Conservation (phyloP, 208 protist genomes). For the Trypanosoma lewisi region DNA sequence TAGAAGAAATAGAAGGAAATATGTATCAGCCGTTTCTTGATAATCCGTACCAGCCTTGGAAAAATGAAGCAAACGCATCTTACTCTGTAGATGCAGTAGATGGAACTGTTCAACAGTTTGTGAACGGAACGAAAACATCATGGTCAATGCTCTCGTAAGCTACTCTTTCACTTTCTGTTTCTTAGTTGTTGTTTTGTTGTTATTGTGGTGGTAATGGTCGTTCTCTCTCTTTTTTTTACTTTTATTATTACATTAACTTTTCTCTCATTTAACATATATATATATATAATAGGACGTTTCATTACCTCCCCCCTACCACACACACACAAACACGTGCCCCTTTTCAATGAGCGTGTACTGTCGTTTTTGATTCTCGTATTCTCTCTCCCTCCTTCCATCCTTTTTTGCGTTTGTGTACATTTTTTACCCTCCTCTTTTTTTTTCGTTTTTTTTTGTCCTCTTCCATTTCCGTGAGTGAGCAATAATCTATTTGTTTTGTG, state of each 20-base stretch:
- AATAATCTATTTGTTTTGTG: too few species aligned
- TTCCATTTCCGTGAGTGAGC: too few species aligned
- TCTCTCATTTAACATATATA: slow-evolving; percentile 4
- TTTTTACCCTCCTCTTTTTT: too few species aligned
- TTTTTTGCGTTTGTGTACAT: too few species aligned
- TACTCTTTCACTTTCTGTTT: background rate
- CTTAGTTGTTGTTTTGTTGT: background rate
- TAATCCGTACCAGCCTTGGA: slow-evolving; percentile 86
- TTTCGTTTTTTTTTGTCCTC: too few species aligned
- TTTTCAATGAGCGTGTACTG: too few species aligned
- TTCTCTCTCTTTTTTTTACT: background rate
- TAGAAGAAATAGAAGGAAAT: slow-evolving; percentile 75
- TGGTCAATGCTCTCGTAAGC: slow-evolving; percentile 79
- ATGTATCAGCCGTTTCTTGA: slow-evolving; percentile 84
- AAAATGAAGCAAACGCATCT: slow-evolving; percentile 69
- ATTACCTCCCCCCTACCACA: too few species aligned
- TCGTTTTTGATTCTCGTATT: too few species aligned
- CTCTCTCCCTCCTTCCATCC: too few species aligned
- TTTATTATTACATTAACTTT: slow-evolving; percentile 1
- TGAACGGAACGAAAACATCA: slow-evolving; percentile 69
- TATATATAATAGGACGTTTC: too few species aligned
- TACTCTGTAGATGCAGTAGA: slow-evolving; percentile 84
- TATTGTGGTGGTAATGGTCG: too few species aligned
- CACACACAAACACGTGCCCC: too few species aligned
- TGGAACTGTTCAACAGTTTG: slow-evolving; percentile 67